Evolutionary conservation across 805 yeast species (phyloP).

Genomic region (Zygoascus ofunaensis): DNA sequence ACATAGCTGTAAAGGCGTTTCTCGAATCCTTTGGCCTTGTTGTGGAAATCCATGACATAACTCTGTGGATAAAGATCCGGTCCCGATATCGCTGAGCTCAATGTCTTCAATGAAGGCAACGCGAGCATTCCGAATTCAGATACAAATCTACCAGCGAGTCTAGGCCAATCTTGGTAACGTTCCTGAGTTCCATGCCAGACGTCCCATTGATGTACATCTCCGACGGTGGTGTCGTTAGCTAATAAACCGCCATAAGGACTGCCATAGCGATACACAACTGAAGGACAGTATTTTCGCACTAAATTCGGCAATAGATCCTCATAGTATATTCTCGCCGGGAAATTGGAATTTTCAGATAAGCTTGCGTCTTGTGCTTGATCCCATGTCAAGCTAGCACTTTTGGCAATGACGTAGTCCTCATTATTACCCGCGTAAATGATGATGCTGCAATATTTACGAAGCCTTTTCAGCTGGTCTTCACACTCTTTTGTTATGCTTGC

Average conservation of each 20-base stretch:
- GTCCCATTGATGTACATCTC: constrained; percentile 49
- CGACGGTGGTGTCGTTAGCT: constrained; percentile 34
- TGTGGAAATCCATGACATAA: constrained; percentile 37
- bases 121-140: constrained; percentile 49
- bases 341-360: constrained; percentile 16
- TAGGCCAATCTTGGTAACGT: constrained; percentile 41
- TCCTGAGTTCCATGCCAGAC: constrained; percentile 48
- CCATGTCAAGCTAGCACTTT: constrained; percentile 19
- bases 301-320: constrained; percentile 33
- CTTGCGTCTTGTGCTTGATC: constrained; percentile 9
- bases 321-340: constrained; percentile 38
- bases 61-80: constrained; percentile 38
- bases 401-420: constrained; percentile 39
- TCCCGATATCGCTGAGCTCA: constrained; percentile 32
- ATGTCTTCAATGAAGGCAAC: constrained; percentile 34
- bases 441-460: constrained; percentile 34
- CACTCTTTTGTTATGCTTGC: constrained; percentile 31
- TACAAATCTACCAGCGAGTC: constrained; percentile 40
- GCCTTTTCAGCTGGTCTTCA: constrained; percentile 33
- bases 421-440: constrained; percentile 30
- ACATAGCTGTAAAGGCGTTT: constrained; percentile 39
- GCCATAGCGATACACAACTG: constrained; percentile 37
- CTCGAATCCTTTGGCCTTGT: constrained; percentile 42
- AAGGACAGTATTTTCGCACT: constrained; percentile 22
- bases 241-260: constrained; percentile 40